Base-by-base conservation (phyloP, 352 stramenopile genomes). In the Pythium apleroticum region DNA sequence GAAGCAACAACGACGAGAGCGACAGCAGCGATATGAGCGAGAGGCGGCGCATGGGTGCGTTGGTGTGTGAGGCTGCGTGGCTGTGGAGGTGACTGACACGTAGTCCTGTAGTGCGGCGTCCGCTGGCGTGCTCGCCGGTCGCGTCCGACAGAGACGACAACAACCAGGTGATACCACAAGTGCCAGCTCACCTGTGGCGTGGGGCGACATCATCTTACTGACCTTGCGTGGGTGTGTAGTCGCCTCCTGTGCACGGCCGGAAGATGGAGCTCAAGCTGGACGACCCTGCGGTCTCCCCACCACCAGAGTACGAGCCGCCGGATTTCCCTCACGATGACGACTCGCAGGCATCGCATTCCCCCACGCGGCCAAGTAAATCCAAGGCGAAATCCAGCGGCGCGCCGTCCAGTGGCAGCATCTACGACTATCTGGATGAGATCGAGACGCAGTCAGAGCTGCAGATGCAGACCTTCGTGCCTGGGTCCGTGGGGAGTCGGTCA, bases 341-440 rank as follows among this genome's bases (percentile, higher is more conserved):
- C 24, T 76, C 68, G n/a, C 63, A 66, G 28, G 46, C 57, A 1
- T 66, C 65, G 4, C 63, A 68, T n/a, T 81, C 77, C 1, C 57
- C 72, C 43, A 63, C 45, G 10, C 69, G 60, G 61, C 7, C 20
- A 7, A 22, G 69, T 15, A 41, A 62, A n/a, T 15, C 64, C 25
- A 52, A n/a, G 60, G 8, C 10, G 14, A 39, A 17, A 25, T 27
- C 35, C 25, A n/a, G 52, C 30, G 39, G 65, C 6, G 37, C 37
- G 9, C 37, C 37, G 17, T 46, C 37, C 45, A 73, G 27, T 15
- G 70, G 57, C 48, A 88, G 76, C 55, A 90, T 94, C 57, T 94
- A 94, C 57, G 85, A 91, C 60, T 94, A 90, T 66, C 60, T 94
- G 24, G 85, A 94, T 49, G 72, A 82, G 5, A 55, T 94, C 28